phyloP scores from a whole-genome alignment of 1,284 basidiomycete genomes.

The Fomitopsis betulina region DNA sequence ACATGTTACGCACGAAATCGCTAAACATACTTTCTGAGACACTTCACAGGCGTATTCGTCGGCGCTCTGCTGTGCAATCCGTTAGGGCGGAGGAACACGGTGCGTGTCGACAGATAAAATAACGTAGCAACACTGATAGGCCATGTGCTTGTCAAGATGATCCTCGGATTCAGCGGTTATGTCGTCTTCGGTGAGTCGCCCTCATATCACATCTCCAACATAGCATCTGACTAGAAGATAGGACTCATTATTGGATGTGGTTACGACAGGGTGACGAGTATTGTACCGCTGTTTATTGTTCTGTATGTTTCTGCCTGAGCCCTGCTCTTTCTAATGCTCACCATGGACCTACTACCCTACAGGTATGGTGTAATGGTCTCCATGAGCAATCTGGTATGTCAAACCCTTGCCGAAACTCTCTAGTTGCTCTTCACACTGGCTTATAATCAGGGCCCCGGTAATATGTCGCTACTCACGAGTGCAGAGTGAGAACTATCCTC shows the following conservation, averaged over 20 bases:
- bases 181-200: neutral
- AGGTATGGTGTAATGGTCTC: constrained; percentile 69
- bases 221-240: constrained; percentile 11
- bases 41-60: constrained; percentile 34
- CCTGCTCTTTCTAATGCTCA: constrained; percentile 37
- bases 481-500: constrained; percentile 45
- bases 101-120: constrained; percentile 22
- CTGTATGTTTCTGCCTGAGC: constrained; percentile 38
- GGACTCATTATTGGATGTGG: constrained; percentile 62
- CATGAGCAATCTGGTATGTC: constrained; percentile 55
- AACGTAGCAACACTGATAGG: neutral
- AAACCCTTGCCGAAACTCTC: too few relatives aligned
- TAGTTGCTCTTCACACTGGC: too few relatives aligned
- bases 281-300: constrained; percentile 63
- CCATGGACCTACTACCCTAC: neutral
- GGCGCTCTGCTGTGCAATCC: constrained; percentile 64
- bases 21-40: neutral
- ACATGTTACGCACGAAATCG: neutral
- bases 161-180: neutral
- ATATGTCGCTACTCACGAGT: constrained; percentile 66
- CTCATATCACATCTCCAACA: neutral
- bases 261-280: constrained; percentile 64
- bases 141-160: neutral
- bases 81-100: constrained; percentile 58
- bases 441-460: constrained; percentile 59